Evolutionary conservation across 192 early-diverging fungal species (phyloP).

Genomic region (Chytriomyces sp.): DNA sequence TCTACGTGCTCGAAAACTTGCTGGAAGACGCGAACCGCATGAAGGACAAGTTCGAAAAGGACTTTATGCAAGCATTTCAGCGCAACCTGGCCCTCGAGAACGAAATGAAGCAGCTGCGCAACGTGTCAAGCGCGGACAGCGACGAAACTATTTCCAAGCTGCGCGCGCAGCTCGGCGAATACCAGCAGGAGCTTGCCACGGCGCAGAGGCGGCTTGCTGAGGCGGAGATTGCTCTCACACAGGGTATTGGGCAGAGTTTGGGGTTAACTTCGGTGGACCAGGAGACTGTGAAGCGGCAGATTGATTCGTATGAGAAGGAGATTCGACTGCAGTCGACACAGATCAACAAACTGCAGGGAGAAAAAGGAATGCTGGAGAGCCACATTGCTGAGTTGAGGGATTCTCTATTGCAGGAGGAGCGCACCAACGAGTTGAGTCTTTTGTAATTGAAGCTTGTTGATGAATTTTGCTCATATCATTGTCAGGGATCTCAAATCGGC

Average conservation of each 20-base stretch:
- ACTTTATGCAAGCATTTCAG: slow-evolving; percentile 59
- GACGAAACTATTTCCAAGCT: slow-evolving; percentile 36
- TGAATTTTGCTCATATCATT: slow-evolving; percentile 2
- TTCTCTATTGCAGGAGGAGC: slow-evolving; percentile 53
- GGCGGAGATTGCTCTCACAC: slow-evolving; percentile 27
- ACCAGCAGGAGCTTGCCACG: slow-evolving; percentile 14
- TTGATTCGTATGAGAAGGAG: slow-evolving; percentile 29
- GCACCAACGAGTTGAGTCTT: slow-evolving; percentile 30
- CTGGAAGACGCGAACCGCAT: slow-evolving; percentile 63
- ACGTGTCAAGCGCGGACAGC: slow-evolving; percentile 31
- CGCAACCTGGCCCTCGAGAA: slow-evolving; percentile 57
- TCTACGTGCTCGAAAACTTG: slow-evolving; percentile 57
- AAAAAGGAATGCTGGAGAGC: slow-evolving; percentile 60
- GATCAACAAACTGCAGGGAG: slow-evolving; percentile 58
- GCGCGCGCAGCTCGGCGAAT: slow-evolving; percentile 35
- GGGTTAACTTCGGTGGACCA: not conserved
- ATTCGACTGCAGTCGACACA: slow-evolving; percentile 22
- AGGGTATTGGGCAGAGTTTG: slow-evolving; percentile 18
- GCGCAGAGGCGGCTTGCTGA: slow-evolving; percentile 32
- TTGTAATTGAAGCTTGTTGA: not conserved
- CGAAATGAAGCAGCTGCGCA: slow-evolving; percentile 43
- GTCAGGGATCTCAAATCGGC: slow-evolving; percentile 37
- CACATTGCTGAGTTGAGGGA: slow-evolving; percentile 58
- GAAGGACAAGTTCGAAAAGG: slow-evolving; percentile 62
- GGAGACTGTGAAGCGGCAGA: slow-evolving; percentile 37